Evolutionary conservation across 2,329 filamentous ascomycete genomes (phyloP), one percentile per base, ranked within the genome.

Genomic region (Seiridium cupressi): DNA sequence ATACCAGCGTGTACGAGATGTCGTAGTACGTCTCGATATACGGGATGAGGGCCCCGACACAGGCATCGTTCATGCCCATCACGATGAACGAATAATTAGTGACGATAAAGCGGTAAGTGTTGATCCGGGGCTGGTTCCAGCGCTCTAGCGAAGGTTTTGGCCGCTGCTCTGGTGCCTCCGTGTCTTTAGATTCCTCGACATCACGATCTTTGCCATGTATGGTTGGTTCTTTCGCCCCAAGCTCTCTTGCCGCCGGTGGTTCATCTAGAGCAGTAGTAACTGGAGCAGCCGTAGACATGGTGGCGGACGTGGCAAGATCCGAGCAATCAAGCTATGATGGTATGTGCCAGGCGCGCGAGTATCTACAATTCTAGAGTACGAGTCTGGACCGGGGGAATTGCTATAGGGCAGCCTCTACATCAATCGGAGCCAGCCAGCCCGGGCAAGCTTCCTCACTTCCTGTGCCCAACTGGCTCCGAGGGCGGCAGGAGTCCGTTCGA

Each of bases 31-130:
- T 72, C 77, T 89, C 85, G 5, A 89, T 77, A 36, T 53, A 78
- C 59, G 78, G 79, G 32, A 85, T 72, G 18, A 85, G 71, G 48
- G 81, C 77, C 47, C 88, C 88, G 49, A 86, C 80, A 32, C 84
- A 84, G 8, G 83, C 88, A 73, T 92, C 89, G 66, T 89, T 89
- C 75, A 88, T 82, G 5, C 89, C 89, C 77, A 89, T 84, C 38
- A 90, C 77, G 26, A 87, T 75, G 64, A 91, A 86, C 4, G 82
- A 81, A 73, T 83, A 85, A 66, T 88, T 85, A 3, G 85, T 82
- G 0, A 84, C 79, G 42, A 84, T 72, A 51, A 85, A 84, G 44
- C 87, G 82, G 65, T 77, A 86, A 4, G 84, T 74, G 69, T 89
- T 91, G 47, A 78, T 76, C 7, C 74, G 71, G 0, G 88, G 82